Evolutionary conservation across 768 basidiomycete species (phyloP).

Genomic region (Ramaria sp.): DNA sequence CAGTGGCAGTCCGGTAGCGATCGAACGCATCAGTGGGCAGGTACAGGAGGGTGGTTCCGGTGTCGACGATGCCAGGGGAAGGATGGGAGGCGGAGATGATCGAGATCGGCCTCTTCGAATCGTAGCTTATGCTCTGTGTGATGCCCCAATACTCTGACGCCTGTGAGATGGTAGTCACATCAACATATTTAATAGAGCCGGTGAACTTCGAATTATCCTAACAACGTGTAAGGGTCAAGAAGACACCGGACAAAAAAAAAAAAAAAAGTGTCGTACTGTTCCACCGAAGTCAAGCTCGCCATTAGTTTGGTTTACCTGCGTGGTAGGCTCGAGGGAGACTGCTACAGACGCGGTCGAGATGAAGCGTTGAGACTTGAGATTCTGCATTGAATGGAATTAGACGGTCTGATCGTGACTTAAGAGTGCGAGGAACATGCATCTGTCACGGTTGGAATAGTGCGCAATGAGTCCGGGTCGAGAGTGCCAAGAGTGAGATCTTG

Average conservation of each 20-base stretch:
- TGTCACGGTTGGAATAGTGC: conserved; percentile 43
- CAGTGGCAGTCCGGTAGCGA: conserved; percentile 21
- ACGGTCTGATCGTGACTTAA: neutral
- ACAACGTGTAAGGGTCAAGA: neutral
- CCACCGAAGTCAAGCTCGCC: conserved; percentile 19
- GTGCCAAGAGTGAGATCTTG: conserved; percentile 38
- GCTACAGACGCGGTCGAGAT: neutral
- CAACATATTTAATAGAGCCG: conserved; percentile 18
- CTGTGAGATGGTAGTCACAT: conserved; percentile 12
- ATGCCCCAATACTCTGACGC: conserved; percentile 13
- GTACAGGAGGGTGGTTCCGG: conserved; percentile 18
- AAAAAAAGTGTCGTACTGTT: conserved; percentile 3
- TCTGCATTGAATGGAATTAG: neutral
- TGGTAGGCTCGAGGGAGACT: conserved; percentile 10
- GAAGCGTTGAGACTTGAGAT: neutral
- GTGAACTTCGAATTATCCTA: conserved; percentile 18
- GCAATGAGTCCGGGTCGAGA: conserved; percentile 13
- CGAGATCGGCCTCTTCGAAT: conserved; percentile 18
- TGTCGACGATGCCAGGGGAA: conserved; percentile 41
- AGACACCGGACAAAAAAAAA: neutral
- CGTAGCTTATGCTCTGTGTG: conserved; percentile 12
- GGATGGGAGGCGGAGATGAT: conserved; percentile 28
- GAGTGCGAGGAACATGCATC: neutral
- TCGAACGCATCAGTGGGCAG: conserved; percentile 20
- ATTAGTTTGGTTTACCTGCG: neutral